Evolutionary conservation across 306 rosid genomes (phyloP).

Genomic region (Medicago lupulina): DNA sequence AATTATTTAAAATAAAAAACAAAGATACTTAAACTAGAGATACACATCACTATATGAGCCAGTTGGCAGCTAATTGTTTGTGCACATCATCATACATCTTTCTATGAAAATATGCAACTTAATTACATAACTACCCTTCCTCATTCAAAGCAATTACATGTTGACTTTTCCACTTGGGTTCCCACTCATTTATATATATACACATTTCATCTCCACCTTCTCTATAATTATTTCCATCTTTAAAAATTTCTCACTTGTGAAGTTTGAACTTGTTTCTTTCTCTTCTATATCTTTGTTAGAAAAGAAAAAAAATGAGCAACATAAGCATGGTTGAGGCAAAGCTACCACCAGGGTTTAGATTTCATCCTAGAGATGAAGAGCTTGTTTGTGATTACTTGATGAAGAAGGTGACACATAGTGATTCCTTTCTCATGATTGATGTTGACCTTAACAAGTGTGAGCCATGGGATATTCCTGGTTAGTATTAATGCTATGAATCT

Average conservation of each 20-base stretch:
- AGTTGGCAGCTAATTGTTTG: slow-evolving; percentile 52
- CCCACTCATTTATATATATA: slow-evolving; percentile 51
- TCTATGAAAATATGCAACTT: not conserved
- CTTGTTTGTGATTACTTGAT: slow-evolving; percentile 87
- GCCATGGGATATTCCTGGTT: slow-evolving; percentile 98
- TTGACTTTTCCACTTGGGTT: slow-evolving; percentile 54
- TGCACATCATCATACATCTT: slow-evolving; percentile 52
- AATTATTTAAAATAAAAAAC: not conserved
- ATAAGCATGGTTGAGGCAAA: slow-evolving; percentile 88
- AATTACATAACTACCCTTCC: slow-evolving; percentile 35
- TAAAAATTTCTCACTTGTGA: slow-evolving; percentile 24
- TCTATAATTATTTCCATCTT: slow-evolving; percentile 25
- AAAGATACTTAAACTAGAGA: slow-evolving; percentile 5
- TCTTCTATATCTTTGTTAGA: not conserved
- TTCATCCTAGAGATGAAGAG: slow-evolving; percentile 95
- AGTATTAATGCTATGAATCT: slow-evolving; percentile 14
- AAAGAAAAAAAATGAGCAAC: slow-evolving; percentile 61
- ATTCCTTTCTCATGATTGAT: slow-evolving; percentile 73
- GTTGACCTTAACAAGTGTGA: slow-evolving; percentile 97
- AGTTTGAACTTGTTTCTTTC: not conserved
- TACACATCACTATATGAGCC: slow-evolving; percentile 40
- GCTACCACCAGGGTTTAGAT: slow-evolving; percentile 91
- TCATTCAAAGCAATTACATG: slow-evolving; percentile 47
- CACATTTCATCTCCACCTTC: slow-evolving; percentile 40
- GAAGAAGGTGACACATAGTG: slow-evolving; percentile 61